phyloP scores from a whole-genome alignment of 768 basidiomycete genomes.

The Gloeopeniophorella convolvens region DNA sequence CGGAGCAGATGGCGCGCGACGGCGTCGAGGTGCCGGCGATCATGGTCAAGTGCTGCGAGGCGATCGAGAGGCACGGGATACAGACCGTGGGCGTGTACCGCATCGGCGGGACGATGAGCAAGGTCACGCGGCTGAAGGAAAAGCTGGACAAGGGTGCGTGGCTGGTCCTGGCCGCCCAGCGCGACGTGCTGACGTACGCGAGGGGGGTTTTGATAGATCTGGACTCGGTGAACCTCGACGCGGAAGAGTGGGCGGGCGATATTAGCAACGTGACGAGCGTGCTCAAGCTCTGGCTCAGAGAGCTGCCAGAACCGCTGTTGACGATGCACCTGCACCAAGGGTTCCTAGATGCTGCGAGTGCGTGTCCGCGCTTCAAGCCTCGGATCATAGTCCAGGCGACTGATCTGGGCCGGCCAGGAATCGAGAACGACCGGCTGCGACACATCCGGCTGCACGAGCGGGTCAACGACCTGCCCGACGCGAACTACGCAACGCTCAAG shows the following conservation, averaged over 20 bases:
- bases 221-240: conserved; percentile 79
- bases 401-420: too few species aligned
- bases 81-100: conserved; percentile 87
- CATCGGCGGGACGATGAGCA: conserved; percentile 84
- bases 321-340: conserved; percentile 80
- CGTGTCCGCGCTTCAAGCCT: conserved; percentile 33
- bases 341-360: conserved; percentile 94
- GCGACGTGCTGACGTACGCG: neutral
- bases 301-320: conserved; percentile 89
- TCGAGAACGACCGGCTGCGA: conserved; percentile 89
- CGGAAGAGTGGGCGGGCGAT: conserved; percentile 87
- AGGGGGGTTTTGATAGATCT: conserved; percentile 45
- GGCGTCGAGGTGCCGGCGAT: conserved; percentile 84
- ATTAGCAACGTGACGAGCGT: conserved; percentile 96
- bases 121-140: conserved; percentile 76
- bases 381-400: too few species aligned
- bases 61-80: conserved; percentile 88
- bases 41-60: conserved; percentile 81
- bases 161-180: neutral
- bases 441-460: conserved; percentile 96
- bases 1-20: conserved; percentile 91
- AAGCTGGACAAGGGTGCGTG: conserved; percentile 75
- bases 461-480: conserved; percentile 95
- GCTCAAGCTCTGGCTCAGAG: conserved; percentile 93
- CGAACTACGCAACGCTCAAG: conserved; percentile 97